phyloP scores from a whole-genome alignment of 768 basidiomycete species.

The Cystofilobasidium bisporidii region DNA sequence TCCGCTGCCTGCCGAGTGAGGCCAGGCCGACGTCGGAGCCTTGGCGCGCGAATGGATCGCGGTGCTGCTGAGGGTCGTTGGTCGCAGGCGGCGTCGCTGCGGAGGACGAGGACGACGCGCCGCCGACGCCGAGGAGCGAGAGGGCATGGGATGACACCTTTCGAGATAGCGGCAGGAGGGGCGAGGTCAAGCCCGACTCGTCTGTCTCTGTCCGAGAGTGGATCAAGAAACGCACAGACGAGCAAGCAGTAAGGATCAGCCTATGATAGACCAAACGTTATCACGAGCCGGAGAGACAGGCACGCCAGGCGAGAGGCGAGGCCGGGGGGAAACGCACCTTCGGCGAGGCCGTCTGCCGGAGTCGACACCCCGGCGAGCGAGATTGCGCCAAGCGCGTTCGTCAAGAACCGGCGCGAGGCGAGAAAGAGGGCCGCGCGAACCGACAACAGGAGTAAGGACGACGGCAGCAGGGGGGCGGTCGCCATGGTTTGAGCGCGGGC shows the following conservation, averaged over 20 bases:
- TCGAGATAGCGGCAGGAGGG: background rate
- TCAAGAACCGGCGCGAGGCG: slow-evolving; percentile 23
- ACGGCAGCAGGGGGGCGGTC: slow-evolving; percentile 19
- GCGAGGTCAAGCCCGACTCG: background rate
- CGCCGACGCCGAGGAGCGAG: background rate
- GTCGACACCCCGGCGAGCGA: slow-evolving; percentile 5
- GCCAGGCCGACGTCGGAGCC: background rate
- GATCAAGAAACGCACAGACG: background rate
- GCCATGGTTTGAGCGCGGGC: no score
- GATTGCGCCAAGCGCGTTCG: slow-evolving; percentile 6
- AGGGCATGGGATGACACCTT: background rate
- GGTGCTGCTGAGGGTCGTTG: background rate
- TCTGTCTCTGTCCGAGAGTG: background rate
- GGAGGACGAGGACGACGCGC: background rate
- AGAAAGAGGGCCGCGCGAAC: slow-evolving; percentile 20
- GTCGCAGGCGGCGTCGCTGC: background rate
- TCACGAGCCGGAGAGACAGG: no score
- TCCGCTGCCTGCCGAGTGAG: background rate
- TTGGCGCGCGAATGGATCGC: background rate
- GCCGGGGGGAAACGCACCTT: background rate
- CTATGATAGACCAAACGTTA: background rate
- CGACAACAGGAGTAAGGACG: slow-evolving; percentile 3
- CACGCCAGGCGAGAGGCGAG: slow-evolving; percentile 1
- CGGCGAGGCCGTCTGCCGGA: slow-evolving; percentile 1
- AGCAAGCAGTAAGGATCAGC: background rate